Percentiles rank a stretch among this genome's conserved stretches.
Evolutionary conservation across 2,329 filamentous ascomycete genomes (phyloP).

Genomic region (Hortaea werneckii): DNA sequence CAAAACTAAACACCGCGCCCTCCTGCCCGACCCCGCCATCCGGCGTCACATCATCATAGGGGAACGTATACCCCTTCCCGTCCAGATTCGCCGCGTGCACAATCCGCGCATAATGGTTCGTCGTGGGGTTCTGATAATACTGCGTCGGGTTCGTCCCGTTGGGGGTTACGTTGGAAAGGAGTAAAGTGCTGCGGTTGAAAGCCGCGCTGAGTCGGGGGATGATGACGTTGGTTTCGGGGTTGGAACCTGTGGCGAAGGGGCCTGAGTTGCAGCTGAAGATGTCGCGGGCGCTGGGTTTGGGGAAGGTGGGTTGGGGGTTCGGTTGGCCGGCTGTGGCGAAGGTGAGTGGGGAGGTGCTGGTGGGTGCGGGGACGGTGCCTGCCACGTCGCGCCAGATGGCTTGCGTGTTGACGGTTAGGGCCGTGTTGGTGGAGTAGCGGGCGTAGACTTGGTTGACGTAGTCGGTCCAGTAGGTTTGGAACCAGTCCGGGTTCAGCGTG

Average conservation of each 20-base stretch:
- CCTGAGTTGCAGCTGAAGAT: slow-evolving; percentile 59
- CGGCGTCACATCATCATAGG: slow-evolving; percentile 58
- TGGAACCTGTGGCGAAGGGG: slow-evolving; percentile 43
- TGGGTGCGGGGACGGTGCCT: slow-evolving; percentile 31
- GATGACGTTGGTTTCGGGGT: slow-evolving; percentile 44
- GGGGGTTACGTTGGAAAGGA: slow-evolving; percentile 33
- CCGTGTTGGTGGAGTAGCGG: slow-evolving; percentile 27
- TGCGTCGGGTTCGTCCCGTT: slow-evolving; percentile 19
- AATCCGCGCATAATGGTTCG: slow-evolving; percentile 26
- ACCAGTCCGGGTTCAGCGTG: slow-evolving; percentile 36
- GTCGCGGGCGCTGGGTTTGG: slow-evolving; percentile 48
- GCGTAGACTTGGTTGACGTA: slow-evolving; percentile 44
- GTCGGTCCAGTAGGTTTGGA: slow-evolving; percentile 41
- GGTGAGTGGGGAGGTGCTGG: slow-evolving; percentile 22
- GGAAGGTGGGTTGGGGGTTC: slow-evolving; percentile 31
- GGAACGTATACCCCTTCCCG: slow-evolving; percentile 53
- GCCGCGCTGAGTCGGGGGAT: slow-evolving; percentile 66
- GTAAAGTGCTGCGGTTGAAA: slow-evolving; percentile 62
- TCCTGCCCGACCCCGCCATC: slow-evolving; percentile 36
- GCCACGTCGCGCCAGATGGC: slow-evolving; percentile 39
- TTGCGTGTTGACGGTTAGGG: slow-evolving; percentile 55
- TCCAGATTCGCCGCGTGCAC: slow-evolving; percentile 41
- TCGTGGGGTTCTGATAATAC: slow-evolving; percentile 18
- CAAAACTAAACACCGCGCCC: slow-evolving; percentile 22
- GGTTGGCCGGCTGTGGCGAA: slow-evolving; percentile 35